A percentile compares a stretch with the other conserved stretches of the same genome.
Conservation (phyloP, 177 flowering plant species). For the Vitis hybrid region DNA sequence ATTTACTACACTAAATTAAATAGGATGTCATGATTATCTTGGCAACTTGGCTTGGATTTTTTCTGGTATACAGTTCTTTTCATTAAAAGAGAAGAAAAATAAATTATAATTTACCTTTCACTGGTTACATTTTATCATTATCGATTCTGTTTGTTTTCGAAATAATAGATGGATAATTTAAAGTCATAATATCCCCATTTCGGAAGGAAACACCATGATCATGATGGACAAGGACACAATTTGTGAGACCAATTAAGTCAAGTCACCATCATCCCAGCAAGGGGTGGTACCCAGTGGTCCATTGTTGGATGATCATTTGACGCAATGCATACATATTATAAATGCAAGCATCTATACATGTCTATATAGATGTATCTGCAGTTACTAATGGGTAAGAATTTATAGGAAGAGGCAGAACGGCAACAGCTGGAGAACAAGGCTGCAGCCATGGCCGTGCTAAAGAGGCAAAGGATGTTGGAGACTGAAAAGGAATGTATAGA, state of each 20-base stretch:
- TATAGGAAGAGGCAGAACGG: constrained; percentile 50
- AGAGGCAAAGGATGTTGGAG: constrained; percentile 63
- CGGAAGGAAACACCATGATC: not conserved
- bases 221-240: not conserved
- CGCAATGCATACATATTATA: not conserved
- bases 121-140: too few species aligned
- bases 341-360: not conserved
- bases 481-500: constrained; percentile 54
- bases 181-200: not conserved
- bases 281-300: not conserved
- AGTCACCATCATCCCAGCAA: not conserved
- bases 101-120: too few species aligned
- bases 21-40: not conserved
- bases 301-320: not conserved
- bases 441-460: constrained; percentile 51
- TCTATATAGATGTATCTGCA: not conserved
- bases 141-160: too few species aligned
- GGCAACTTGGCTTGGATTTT: not conserved
- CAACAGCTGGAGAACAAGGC: constrained; percentile 43
- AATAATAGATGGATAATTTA: too few species aligned
- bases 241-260: not conserved
- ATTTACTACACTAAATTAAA: not conserved
- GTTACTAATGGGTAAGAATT: not conserved
- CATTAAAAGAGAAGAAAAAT: too few species aligned
- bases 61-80: not conserved